Conservation (phyloP, 1,284 basidiomycete species). For the Ceratobasidium sp. region DNA sequence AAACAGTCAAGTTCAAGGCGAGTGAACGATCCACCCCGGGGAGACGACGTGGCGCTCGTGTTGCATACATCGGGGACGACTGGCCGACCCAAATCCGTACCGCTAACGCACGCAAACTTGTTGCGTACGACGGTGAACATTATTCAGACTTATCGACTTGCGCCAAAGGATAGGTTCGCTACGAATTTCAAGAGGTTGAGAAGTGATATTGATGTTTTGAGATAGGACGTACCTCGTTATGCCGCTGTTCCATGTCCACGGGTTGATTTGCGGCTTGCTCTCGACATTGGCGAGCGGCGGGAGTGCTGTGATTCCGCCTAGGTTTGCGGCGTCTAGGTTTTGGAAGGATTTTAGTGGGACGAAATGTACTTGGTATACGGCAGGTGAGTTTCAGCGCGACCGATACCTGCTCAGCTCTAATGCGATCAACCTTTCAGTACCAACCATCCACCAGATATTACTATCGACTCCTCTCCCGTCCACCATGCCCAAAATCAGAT, state of each 20-base stretch:
- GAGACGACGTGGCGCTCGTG: slow-evolving; percentile 68
- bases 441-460: slow-evolving; percentile 65
- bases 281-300: slow-evolving; percentile 71
- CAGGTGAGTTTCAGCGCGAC: slow-evolving; percentile 44
- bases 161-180: slow-evolving; percentile 49
- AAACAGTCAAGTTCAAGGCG: slow-evolving; percentile 34
- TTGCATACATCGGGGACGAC: slow-evolving; percentile 76
- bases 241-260: slow-evolving; percentile 78
- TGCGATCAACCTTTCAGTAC: slow-evolving; percentile 53
- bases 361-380: slow-evolving; percentile 67
- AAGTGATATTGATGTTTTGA: neutral
- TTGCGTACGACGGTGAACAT: slow-evolving; percentile 72
- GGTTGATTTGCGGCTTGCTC: slow-evolving; percentile 73
- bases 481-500: slow-evolving; percentile 60
- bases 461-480: slow-evolving; percentile 58
- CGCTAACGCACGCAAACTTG: slow-evolving; percentile 70
- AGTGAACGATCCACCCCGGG: slow-evolving; percentile 49
- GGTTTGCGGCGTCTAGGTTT: slow-evolving; percentile 71
- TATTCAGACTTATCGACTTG: slow-evolving; percentile 69
- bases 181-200: neutral
- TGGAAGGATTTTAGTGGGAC: slow-evolving; percentile 68
- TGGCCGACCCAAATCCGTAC: slow-evolving; percentile 71
- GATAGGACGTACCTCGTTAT: slow-evolving; percentile 70
- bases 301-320: slow-evolving; percentile 69
- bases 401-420: neutral